Base-by-base conservation (phyloP, 2,329 filamentous ascomycete species). In the Sclerotiophoma versabilis region DNA sequence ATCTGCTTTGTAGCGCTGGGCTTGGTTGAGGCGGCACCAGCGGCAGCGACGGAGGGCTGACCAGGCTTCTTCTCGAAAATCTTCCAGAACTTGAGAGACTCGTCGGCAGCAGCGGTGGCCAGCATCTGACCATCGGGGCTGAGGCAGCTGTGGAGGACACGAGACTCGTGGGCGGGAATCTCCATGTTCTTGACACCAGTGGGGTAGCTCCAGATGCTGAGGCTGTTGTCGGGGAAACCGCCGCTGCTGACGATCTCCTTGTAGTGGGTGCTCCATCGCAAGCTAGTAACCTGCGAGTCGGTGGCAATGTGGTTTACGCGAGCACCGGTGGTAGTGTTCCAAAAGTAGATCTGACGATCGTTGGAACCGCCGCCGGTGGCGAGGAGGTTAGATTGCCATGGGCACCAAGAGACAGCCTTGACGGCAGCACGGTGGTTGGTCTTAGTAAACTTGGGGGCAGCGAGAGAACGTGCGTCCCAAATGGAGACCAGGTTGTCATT, bases 41-140 rank as follows among this genome's bases (percentile, higher is more conserved):
- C 84, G 65, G 85, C 83, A 49, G 87, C 81, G 26, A 82, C 74
- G 42, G 86, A 84, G 45, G 87, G 84, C 57, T 84, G 80, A 54
- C 92, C 92, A 15, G 93, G 83, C 86, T 97, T 98, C 86, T 96
- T 97, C 84, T 99, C 95, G 72, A 99, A 99, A 68, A 99, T 84
- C 87, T 99, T 99, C 95, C 95, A 99, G 84, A 99, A 99, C 82
- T 99, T 99, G 77, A 99, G 84, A 73, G 89, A 93, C 83, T 99
- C 95, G 70, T 99, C 95, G 30, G 93, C 93, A 66, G 93, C 89
- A 57, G 95, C 93, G 45, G 95, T 99, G 44, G 95, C 95, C 50
- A 99, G 86, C 87, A 97, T 96, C 81, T 99, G 95, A 46, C 95
- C 95, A 71, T 99, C 95, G 3, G 95, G 95, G 80, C 92, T 97